A percentile compares a stretch with the other conserved stretches of the same genome.
These are phyloP conservation scores for Murraya koenigii DNA, from an alignment of 345 rosid species.

Conservation along the genomic window DNA sequence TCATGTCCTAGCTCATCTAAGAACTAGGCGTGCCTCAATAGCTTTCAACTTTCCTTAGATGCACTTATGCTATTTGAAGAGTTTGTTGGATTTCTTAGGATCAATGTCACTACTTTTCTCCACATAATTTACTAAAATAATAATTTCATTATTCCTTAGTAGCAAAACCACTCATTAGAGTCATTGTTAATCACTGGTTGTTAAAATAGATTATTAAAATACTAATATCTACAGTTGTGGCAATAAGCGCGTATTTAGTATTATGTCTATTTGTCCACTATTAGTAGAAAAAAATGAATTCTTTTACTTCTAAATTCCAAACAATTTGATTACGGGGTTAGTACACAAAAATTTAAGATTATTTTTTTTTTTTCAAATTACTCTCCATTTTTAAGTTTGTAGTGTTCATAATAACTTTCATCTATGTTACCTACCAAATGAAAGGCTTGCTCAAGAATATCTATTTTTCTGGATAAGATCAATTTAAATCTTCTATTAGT, in stretches of 20 bases:
- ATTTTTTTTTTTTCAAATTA: neutral
- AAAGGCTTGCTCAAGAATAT: no score
- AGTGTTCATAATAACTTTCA: neutral
- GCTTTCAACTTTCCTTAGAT: constrained; percentile 20
- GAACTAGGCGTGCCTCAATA: constrained; percentile 22
- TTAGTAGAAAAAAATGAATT: constrained; percentile 11
- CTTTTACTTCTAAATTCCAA: constrained; percentile 16
- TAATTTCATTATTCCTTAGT: neutral
- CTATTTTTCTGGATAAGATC: no score
- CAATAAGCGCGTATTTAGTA: neutral
- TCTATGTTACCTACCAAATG: no score
- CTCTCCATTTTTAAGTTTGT: neutral
- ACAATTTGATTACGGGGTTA: neutral
- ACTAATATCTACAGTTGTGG: neutral
- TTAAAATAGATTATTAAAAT: constrained; percentile 1
- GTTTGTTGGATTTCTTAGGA: neutral
- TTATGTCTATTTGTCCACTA: neutral
- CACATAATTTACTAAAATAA: neutral
- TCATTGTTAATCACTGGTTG: neutral
- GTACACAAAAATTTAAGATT: neutral
- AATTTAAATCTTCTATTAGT: no score
- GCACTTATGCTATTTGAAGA: no score
- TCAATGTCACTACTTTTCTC: neutral
- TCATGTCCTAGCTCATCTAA: neutral
- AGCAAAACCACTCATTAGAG: neutral